Percentiles rank a stretch among this genome's conserved stretches.
Conservation (phyloP, 371 early-diverging fungal genomes). For the Mortierella polycephala region DNA sequence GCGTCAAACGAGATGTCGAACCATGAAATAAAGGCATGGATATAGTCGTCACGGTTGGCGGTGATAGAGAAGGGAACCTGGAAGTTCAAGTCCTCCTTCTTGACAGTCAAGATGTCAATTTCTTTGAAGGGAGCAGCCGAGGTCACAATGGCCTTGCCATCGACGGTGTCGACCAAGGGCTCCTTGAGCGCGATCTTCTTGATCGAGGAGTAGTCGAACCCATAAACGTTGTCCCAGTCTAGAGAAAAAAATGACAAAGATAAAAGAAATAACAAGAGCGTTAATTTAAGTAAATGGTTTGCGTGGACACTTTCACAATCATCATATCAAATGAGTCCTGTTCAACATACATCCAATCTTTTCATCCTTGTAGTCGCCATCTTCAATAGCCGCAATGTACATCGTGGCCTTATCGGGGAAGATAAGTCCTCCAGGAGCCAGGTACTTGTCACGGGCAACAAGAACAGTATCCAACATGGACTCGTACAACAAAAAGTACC, state of each 20-base stretch:
- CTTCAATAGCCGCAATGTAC: constrained; percentile 93
- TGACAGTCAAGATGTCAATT: constrained; percentile 84
- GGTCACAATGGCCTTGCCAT: constrained; percentile 82
- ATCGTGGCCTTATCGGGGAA: constrained; percentile 95
- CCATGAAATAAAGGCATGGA: constrained; percentile 93
- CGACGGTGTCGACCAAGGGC: constrained; percentile 93
- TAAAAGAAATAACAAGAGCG: constrained; percentile 49
- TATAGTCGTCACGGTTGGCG: constrained; percentile 81
- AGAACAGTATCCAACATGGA: constrained; percentile 98
- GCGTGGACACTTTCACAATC: not conserved
- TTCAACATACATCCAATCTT: constrained; percentile 82
- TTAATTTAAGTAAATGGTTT: not conserved
- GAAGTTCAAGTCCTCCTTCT: constrained; percentile 88
- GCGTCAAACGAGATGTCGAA: constrained; percentile 94
- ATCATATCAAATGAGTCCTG: not conserved
- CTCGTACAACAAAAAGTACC: constrained; percentile 97
- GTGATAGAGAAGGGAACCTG: constrained; percentile 80
- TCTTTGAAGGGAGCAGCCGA: constrained; percentile 79
- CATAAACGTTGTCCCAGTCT: constrained; percentile 94
- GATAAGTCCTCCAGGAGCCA: constrained; percentile 84
- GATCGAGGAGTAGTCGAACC: constrained; percentile 92
- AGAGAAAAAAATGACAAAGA: not conserved
- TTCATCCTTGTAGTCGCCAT: constrained; percentile 93
- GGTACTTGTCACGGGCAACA: constrained; percentile 93
- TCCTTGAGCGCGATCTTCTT: constrained; percentile 89